A percentile compares a stretch with the other conserved stretches of the same genome.
Conservation (phyloP, 2,329 filamentous ascomycete species). For the Alternaria consortialis region DNA sequence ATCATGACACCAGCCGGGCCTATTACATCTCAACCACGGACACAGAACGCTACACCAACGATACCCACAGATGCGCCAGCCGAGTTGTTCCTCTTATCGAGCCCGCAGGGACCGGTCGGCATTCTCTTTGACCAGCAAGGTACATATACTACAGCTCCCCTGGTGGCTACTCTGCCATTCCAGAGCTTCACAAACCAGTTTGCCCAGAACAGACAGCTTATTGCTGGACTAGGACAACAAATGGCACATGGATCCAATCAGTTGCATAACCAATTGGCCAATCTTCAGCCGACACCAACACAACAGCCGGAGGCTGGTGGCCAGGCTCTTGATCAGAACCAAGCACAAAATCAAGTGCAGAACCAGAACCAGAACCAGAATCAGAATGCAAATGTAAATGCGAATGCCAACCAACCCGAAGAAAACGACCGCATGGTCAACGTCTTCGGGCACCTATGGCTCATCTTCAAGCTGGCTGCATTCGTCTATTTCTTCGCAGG, state of each 20-base stretch:
- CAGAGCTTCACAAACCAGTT: slow-evolving; percentile 48
- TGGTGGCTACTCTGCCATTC: slow-evolving; percentile 38
- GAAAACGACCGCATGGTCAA: slow-evolving; percentile 39
- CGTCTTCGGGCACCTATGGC: slow-evolving; percentile 60
- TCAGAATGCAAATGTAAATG: slow-evolving; percentile 17
- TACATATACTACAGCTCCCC: slow-evolving; percentile 46
- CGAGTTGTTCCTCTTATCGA: slow-evolving; percentile 49
- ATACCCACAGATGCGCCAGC: slow-evolving; percentile 29
- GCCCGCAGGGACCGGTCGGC: slow-evolving; percentile 49
- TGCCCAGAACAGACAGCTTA: slow-evolving; percentile 42
- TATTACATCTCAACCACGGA: slow-evolving; percentile 16
- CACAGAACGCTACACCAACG: slow-evolving; percentile 12
- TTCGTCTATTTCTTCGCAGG: slow-evolving; percentile 67
- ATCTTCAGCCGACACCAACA: slow-evolving; percentile 29
- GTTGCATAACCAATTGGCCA: slow-evolving; percentile 29
- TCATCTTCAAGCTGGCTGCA: slow-evolving; percentile 65
- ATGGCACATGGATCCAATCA: slow-evolving; percentile 32
- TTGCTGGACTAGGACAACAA: slow-evolving; percentile 43
- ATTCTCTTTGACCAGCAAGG: slow-evolving; percentile 48
- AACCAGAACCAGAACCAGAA: slow-evolving; percentile 20
- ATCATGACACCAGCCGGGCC: slow-evolving; percentile 11
- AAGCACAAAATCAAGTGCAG: slow-evolving; percentile 22
- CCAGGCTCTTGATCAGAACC: slow-evolving; percentile 24
- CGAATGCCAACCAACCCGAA: slow-evolving; percentile 20
- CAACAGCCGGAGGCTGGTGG: slow-evolving; percentile 23